Base-by-base conservation (phyloP, 169 alveolate species). In the Cryptosporidium xiaoi region DNA sequence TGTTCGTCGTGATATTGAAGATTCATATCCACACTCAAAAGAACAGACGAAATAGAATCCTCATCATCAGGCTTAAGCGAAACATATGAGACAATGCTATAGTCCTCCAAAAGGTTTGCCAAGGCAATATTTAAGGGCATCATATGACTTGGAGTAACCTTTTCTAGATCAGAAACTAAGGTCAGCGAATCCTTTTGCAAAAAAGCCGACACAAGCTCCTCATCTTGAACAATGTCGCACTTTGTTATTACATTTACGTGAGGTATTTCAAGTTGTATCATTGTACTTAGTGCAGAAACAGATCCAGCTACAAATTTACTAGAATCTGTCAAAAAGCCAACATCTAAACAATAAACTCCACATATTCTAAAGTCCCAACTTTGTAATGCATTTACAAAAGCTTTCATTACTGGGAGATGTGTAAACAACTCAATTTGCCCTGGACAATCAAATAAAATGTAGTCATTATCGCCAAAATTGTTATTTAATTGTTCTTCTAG, bases 341-440 rank as follows among this genome's bases (percentile, higher is more conserved):
- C 96, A 90, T 98, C 99, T 51, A 97, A 84, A 55, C 97, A 92
- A 84, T 95, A 98, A 18, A 97, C 96, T 10, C 98, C 97, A 67
- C 98, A 95, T 51, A 97, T 82, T 82, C 95, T 93, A 82, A 96
- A 97, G 40, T 98, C 98, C 71, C 95, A 91, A 48, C 95, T 90
- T 60, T 92, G 84, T 3, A 97, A 89, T 40, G 95, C 90, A 67
- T 94, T 92, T 56, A 94, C 91, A 56, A 98, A 91, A 55, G 95
- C 93, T 65, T 94, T 93, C 96, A 98, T 96, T 53, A 97, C 93
- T 71, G 97, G 97, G 82, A 97, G 92, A 92, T 98, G 99, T 27
- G 98, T 94, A 91, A 97, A 98, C 71, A 98, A 91, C 91, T 98
- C 99, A 24, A 97, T 96, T 91, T 97, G 98, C 46, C 99, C 99